Evolutionary conservation across 768 basidiomycete genomes (phyloP).

Genomic region (Pulveroboletus sp.): DNA sequence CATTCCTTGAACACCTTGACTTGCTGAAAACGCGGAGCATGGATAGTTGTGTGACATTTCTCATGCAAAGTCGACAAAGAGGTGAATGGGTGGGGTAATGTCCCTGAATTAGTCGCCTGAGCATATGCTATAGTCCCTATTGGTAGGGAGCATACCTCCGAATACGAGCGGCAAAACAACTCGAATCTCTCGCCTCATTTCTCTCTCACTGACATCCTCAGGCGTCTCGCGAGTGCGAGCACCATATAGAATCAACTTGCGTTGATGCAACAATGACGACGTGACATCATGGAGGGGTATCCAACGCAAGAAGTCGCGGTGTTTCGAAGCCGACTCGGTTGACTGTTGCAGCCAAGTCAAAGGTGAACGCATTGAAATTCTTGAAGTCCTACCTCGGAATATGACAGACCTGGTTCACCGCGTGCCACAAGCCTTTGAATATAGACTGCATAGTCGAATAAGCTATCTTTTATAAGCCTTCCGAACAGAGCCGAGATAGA

Average conservation of each 20-base stretch:
- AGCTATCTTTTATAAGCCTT: conserved; percentile 59
- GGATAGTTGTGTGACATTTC: conserved; percentile 43
- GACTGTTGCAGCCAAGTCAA: conserved; percentile 7
- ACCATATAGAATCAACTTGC: conserved; percentile 67
- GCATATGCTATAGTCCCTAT: not conserved
- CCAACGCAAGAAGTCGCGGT: conserved; percentile 64
- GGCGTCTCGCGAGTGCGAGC: conserved; percentile 62
- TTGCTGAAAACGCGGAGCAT: conserved; percentile 69
- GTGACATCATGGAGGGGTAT: conserved; percentile 64
- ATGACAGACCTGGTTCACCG: conserved; percentile 59
- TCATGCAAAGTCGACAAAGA: conserved; percentile 38
- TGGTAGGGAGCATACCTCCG: conserved; percentile 39
- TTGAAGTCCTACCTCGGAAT: conserved; percentile 41
- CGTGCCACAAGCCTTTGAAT: conserved; percentile 79
- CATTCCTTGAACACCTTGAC: conserved; percentile 65
- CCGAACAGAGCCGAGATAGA: conserved; percentile 67
- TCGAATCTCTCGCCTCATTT: conserved; percentile 68
- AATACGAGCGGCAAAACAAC: conserved; percentile 63
- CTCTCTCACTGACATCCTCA: conserved; percentile 64
- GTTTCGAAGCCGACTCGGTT: conserved; percentile 43
- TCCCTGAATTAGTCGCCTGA: conserved; percentile 29
- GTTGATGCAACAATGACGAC: conserved; percentile 58
- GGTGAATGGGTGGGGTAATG: conserved; percentile 18
- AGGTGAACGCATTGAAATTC: not conserved
- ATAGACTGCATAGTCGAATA: conserved; percentile 73